A percentile compares a stretch with the other conserved stretches of the same genome.
phyloP scores from a whole-genome alignment of 192 early-diverging fungal species.

The Coemansia javaensis region DNA sequence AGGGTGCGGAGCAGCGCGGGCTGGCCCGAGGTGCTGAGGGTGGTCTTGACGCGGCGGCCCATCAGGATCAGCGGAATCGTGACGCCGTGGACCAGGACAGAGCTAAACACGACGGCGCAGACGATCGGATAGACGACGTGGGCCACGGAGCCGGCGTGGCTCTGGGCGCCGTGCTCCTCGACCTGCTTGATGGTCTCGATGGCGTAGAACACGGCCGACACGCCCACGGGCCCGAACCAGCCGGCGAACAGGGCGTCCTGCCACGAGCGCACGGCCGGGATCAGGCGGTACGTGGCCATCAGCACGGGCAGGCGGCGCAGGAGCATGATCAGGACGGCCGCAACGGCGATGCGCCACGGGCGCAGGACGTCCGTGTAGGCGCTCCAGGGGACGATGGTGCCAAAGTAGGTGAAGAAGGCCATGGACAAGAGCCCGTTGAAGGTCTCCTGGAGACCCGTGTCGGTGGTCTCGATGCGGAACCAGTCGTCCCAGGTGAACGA shows the following conservation, averaged over 20 bases:
- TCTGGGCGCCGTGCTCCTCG: constrained; percentile 20
- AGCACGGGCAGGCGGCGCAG: constrained; percentile 71
- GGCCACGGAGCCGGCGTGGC: constrained; percentile 5
- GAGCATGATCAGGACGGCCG: constrained; percentile 60
- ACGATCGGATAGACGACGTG: constrained; percentile 56
- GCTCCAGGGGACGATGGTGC: constrained; percentile 69
- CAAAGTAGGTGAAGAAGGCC: constrained; percentile 86
- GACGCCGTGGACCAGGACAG: constrained; percentile 77
- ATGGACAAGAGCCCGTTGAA: constrained; percentile 84
- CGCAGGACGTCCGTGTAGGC: constrained; percentile 53
- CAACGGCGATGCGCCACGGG: constrained; percentile 65
- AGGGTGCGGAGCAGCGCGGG: background rate
- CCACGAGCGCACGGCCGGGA: constrained; percentile 66
- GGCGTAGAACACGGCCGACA: constrained; percentile 58
- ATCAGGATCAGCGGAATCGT: constrained; percentile 73
- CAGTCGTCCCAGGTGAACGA: constrained; percentile 87
- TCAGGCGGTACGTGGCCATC: constrained; percentile 56
- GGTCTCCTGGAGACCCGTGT: constrained; percentile 83
- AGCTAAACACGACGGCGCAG: constrained; percentile 70
- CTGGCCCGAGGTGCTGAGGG: constrained; percentile 18
- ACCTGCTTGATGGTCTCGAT: constrained; percentile 43
- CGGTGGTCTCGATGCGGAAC: constrained; percentile 77
- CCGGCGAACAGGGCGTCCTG: constrained; percentile 78
- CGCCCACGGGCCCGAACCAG: constrained; percentile 91
- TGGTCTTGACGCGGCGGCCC: constrained; percentile 43